Evolutionary conservation across 78 protist genomes (phyloP), one percentile per base, ranked within the genome.

Genomic region (Dictyostelium purpureum): DNA sequence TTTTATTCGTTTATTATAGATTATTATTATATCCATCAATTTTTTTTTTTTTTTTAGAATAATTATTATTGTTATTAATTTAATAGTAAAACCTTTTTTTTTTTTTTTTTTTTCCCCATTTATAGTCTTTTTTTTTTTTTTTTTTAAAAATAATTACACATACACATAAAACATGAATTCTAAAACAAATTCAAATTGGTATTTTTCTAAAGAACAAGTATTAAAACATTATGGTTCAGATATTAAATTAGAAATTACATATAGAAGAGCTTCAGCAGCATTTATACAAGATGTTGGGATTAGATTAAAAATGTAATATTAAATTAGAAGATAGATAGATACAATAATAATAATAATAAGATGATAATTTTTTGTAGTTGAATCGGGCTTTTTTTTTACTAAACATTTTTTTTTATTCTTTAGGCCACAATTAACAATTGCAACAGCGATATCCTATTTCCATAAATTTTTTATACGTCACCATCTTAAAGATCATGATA

Each of bases 381-480:
- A 26, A 19, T 16, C 14, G 14, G 10, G 6, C 67, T 19, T 59
- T 14, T 61, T 19, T 19, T 14, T 19, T 14, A 61, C 69, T 19
- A 9, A 61, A 33, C 33, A 33, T 10, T 66, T 9, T 21, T 63
- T 31, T 16, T 21, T 6, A 73, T 73, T 16, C 31, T 65, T 4
- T 42, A 94, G 97, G 31, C 96, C 96, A 66, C 97, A 96, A 66
- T 56, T 96, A 35, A 89, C 90, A 52, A 95, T 96, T 4, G 96
- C 97, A 42, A 96, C 98, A 2, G 97, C 96, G 16, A 80, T 79
- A 16, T 95, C 96, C 21, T 97, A 79, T 70, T 95, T 90, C 57
- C 98, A 97, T 59, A 88, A 97, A 47, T 96, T 97, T 52, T 97
- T 75, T 59, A 81, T 90, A 21, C 70, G 93, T 63, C 87, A 94